phyloP scores from a whole-genome alignment of 768 basidiomycete species.

The Lactifluus volemus region DNA sequence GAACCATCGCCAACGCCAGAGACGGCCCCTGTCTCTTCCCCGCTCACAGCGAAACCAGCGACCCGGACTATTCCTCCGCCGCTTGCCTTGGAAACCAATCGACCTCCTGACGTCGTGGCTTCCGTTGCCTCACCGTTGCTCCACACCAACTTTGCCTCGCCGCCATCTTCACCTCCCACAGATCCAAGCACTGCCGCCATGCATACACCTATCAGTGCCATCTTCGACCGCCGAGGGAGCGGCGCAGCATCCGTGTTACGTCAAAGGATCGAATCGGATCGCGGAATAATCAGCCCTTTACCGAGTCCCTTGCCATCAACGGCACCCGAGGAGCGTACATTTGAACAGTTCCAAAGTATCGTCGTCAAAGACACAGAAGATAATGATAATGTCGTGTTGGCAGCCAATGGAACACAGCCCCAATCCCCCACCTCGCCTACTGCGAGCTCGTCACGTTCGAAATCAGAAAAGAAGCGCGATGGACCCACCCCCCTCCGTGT shows the following conservation, averaged over 20 bases:
- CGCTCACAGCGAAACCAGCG: background rate
- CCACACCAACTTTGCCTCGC: conserved; percentile 36
- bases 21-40: background rate
- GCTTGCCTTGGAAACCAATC: conserved; percentile 20
- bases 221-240: conserved; percentile 9
- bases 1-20: background rate
- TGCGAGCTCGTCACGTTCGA: conserved; percentile 13
- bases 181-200: conserved; percentile 1
- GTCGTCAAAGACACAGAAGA: conserved; percentile 5
- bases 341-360: background rate
- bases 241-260: conserved; percentile 6
- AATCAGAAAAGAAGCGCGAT: conserved; percentile 24
- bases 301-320: background rate
- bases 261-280: conserved; percentile 13
- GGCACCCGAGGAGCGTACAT: background rate
- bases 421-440: background rate
- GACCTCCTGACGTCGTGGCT: conserved; percentile 19
- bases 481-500: conserved; percentile 22
- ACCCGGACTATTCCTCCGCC: conserved; percentile 3
- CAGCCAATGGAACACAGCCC: background rate
- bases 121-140: conserved; percentile 23
- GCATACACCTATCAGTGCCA: conserved; percentile 15
- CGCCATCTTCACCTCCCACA: conserved; percentile 24
- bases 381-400: conserved; percentile 21
- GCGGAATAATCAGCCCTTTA: background rate